Evolutionary conservation across 352 stramenopile genomes (phyloP).

Genomic region (Pythium aristosporum): DNA sequence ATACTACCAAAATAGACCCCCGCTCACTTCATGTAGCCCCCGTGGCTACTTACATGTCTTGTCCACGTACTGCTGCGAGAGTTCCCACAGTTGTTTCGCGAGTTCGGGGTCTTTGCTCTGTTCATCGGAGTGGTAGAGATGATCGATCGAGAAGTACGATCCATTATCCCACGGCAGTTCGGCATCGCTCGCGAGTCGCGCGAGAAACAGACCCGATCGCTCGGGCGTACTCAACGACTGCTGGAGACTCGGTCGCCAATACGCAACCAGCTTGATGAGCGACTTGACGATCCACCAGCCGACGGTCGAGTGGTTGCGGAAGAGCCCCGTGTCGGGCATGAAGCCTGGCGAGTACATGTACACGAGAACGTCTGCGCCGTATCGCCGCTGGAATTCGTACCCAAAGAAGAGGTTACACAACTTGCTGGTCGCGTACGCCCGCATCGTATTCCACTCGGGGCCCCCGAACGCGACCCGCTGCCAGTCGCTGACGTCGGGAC

Average conservation of each 20-base stretch:
- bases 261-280: slow-evolving; percentile 29
- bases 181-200: slow-evolving; percentile 33
- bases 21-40: neutral
- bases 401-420: slow-evolving; percentile 47
- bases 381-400: slow-evolving; percentile 37
- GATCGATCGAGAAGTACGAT: slow-evolving; percentile 37
- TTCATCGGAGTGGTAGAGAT: slow-evolving; percentile 34
- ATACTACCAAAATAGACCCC: neutral
- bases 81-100: slow-evolving; percentile 33
- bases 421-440: slow-evolving; percentile 40
- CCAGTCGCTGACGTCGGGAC: slow-evolving; percentile 35
- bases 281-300: slow-evolving; percentile 32
- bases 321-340: slow-evolving; percentile 36
- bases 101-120: slow-evolving; percentile 33
- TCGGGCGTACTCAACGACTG: slow-evolving; percentile 32
- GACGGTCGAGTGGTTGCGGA: slow-evolving; percentile 34
- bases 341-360: slow-evolving; percentile 42
- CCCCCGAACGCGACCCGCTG: slow-evolving; percentile 35
- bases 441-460: slow-evolving; percentile 21
- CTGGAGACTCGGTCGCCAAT: slow-evolving; percentile 20
- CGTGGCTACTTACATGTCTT: slow-evolving; percentile 16
- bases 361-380: slow-evolving; percentile 27
- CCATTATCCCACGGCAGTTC: slow-evolving; percentile 34
- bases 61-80: slow-evolving; percentile 37
- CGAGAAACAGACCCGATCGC: slow-evolving; percentile 35